A percentile compares a stretch with the other conserved stretches of the same genome.
These are phyloP conservation scores for Populus deltoides DNA, from an alignment of 345 rosid genomes.

Conservation along the genomic window DNA sequence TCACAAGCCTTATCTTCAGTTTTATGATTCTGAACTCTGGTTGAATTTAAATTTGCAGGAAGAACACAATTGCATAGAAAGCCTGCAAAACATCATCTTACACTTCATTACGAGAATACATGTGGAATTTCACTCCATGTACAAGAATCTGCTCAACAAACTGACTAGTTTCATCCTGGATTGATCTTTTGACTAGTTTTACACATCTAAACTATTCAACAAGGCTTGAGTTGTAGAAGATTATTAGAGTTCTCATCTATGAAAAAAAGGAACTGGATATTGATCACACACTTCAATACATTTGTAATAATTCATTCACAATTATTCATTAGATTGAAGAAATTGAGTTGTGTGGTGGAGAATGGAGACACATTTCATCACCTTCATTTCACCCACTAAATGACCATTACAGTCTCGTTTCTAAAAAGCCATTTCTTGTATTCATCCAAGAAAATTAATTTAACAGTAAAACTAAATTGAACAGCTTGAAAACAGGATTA, in stretches of 20 bases:
- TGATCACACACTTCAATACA: not conserved
- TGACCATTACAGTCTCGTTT: not conserved
- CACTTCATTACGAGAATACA: not conserved
- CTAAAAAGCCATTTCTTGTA: not conserved
- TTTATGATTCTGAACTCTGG: constrained; percentile 52
- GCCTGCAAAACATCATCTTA: constrained; percentile 34
- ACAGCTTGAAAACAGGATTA: not conserved
- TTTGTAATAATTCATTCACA: not conserved
- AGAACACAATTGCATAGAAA: constrained; percentile 89
- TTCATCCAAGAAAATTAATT: not conserved
- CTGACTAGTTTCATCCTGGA: not conserved
- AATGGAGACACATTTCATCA: not conserved
- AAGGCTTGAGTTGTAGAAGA: not conserved
- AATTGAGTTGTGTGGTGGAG: not conserved
- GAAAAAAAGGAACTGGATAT: not conserved
- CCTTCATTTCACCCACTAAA: not conserved
- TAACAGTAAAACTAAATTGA: not conserved
- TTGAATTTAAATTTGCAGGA: constrained; percentile 70
- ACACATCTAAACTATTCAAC: not conserved
- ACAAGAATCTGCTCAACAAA: not conserved
- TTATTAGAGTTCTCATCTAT: not conserved
- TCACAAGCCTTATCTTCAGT: constrained; percentile 59
- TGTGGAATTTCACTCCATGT: not conserved
- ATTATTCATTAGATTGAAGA: not conserved
- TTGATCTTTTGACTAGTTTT: not conserved